Evolutionary conservation across 2,329 filamentous ascomycete species (phyloP).

Genomic region (Cercospora brassicicola): DNA sequence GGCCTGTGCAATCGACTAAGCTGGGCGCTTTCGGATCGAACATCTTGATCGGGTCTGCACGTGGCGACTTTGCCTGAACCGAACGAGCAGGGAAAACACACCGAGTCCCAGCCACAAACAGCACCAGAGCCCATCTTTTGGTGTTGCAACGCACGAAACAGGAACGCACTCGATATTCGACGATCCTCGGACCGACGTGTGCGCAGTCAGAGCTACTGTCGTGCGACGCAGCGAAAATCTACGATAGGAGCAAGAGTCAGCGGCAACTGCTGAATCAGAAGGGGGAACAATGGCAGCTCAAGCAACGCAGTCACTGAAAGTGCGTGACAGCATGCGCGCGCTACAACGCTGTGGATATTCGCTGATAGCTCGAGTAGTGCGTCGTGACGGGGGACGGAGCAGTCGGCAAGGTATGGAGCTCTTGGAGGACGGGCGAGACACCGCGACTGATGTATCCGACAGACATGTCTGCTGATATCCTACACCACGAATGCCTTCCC

Average conservation of each 20-base stretch:
- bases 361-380: slow-evolving; percentile 52
- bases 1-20: background rate
- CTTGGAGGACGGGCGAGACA: background rate
- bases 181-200: background rate
- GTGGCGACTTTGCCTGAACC: background rate
- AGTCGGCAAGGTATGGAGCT: slow-evolving; percentile 81
- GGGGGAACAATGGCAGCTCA: slow-evolving; percentile 35
- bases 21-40: background rate
- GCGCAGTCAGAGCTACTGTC: slow-evolving; percentile 8
- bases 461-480: slow-evolving; percentile 99
- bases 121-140: background rate
- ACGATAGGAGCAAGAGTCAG: slow-evolving; percentile 6
- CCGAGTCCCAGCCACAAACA: slow-evolving; percentile 1
- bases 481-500: slow-evolving; percentile 99
- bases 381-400: slow-evolving; percentile 99
- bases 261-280: background rate
- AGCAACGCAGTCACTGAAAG: slow-evolving; percentile 89
- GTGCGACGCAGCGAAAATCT: slow-evolving; percentile 8
- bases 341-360: background rate
- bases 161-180: background rate
- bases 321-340: slow-evolving; percentile 42
- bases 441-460: slow-evolving; percentile 31
- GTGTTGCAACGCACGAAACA: background rate
- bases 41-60: background rate
- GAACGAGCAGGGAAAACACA: background rate